phyloP scores from a whole-genome alignment of 805 yeast genomes.

The Jamesozyma piceae region DNA sequence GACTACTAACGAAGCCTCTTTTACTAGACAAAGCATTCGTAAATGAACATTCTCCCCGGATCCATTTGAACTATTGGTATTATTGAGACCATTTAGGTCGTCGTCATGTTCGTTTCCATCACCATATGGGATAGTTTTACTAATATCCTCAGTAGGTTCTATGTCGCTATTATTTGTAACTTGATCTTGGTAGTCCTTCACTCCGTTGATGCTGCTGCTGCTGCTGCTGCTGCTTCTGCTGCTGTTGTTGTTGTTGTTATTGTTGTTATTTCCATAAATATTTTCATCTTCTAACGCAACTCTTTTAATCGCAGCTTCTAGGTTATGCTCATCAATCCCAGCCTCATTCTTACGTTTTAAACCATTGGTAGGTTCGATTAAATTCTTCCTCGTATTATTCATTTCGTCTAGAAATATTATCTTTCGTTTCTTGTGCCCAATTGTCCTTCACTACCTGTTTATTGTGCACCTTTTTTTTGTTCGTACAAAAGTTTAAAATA shows the following conservation, averaged over 20 bases:
- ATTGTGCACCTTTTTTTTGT: too few species aligned
- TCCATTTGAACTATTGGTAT: background rate
- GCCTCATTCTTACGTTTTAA: slow-evolving; percentile 66
- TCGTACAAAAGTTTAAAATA: too few species aligned
- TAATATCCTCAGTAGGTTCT: slow-evolving; percentile 7
- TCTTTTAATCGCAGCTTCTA: slow-evolving; percentile 50
- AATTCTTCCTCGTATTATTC: slow-evolving; percentile 1
- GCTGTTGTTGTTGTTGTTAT: slow-evolving; percentile 34
- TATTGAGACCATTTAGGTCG: slow-evolving; percentile 1
- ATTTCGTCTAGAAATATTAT: background rate
- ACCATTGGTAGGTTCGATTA: slow-evolving; percentile 22
- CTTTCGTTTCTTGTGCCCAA: background rate
- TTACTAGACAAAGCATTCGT: slow-evolving; percentile 66
- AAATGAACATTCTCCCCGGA: slow-evolving; percentile 45
- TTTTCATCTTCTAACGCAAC: slow-evolving; percentile 64
- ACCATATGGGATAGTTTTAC: background rate
- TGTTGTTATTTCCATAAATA: background rate
- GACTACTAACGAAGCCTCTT: slow-evolving; percentile 65
- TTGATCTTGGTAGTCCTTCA: background rate
- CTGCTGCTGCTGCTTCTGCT: too few species aligned
- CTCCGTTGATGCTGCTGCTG: slow-evolving; percentile 1
- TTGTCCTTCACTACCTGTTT: background rate
- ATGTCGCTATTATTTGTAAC: too few species aligned
- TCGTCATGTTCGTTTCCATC: too few species aligned
- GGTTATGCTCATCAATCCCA: slow-evolving; percentile 28